phyloP scores from a whole-genome alignment of 768 basidiomycete genomes.

The Termitomyces titanicus region DNA sequence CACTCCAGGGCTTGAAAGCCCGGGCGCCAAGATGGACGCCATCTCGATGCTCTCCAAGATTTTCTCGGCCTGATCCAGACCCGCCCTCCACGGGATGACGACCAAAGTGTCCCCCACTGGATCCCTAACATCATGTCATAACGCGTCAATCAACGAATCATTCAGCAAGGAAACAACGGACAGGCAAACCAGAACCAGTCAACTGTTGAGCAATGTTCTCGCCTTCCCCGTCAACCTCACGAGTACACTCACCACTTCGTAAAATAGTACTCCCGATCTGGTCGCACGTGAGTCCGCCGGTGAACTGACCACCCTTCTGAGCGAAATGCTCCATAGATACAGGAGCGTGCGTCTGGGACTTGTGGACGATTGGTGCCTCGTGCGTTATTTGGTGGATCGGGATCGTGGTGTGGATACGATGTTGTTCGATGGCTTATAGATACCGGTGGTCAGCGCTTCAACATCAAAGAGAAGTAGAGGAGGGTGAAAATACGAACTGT shows the following conservation, averaged over 20 bases:
- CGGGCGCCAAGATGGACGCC: neutral
- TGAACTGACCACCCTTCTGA: neutral
- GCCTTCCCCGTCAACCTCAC: conserved; percentile 2
- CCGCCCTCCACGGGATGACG: neutral
- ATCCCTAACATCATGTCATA: neutral
- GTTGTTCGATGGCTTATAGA: conserved; percentile 24
- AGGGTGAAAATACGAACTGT: conserved; percentile 19
- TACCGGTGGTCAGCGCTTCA: neutral
- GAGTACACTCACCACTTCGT: neutral
- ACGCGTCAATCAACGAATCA: neutral
- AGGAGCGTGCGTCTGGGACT: conserved; percentile 29
- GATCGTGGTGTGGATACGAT: conserved; percentile 29
- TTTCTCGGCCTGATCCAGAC: neutral
- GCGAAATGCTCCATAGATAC: conserved; percentile 30
- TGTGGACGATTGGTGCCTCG: conserved; percentile 34
- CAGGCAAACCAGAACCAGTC: neutral
- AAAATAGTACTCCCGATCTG: neutral
- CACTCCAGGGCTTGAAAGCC: neutral
- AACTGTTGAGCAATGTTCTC: neutral
- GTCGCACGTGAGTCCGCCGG: neutral
- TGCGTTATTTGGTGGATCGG: conserved; percentile 33
- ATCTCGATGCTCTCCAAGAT: neutral
- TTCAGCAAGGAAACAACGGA: neutral
- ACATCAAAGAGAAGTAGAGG: neutral
- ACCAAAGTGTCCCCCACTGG: neutral